phyloP scores from a whole-genome alignment of 2,329 filamentous ascomycete genomes.

The Ilyonectria mors-panacis region DNA sequence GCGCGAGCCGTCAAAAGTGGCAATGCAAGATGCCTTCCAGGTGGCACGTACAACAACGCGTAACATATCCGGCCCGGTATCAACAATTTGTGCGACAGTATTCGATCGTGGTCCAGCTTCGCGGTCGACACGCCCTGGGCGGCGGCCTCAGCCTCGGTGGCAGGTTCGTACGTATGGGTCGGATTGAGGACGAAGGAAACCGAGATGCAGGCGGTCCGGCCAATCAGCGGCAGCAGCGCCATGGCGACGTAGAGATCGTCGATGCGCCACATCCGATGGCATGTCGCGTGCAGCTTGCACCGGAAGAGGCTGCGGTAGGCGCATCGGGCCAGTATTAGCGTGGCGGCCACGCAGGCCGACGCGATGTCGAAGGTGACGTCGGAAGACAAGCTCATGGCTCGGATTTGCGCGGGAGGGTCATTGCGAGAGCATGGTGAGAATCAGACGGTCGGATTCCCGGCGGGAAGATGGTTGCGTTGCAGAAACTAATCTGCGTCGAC shows the following conservation, averaged over 20 bases:
- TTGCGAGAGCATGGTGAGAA: slow-evolving; percentile 8
- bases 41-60: slow-evolving; percentile 47
- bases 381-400: slow-evolving; percentile 42
- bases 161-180: slow-evolving; percentile 41
- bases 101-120: slow-evolving; percentile 38
- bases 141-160: slow-evolving; percentile 40
- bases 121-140: slow-evolving; percentile 30
- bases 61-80: slow-evolving; percentile 50
- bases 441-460: not conserved
- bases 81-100: slow-evolving; percentile 47
- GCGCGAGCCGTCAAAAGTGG: not conserved
- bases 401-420: slow-evolving; percentile 12
- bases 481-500: not conserved
- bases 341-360: slow-evolving; percentile 47
- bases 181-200: slow-evolving; percentile 48
- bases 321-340: slow-evolving; percentile 49
- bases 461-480: not conserved
- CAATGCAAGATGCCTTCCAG: not conserved
- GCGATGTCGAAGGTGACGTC: slow-evolving; percentile 47
- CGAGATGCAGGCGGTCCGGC: slow-evolving; percentile 45
- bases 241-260: slow-evolving; percentile 53
- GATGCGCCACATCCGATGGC: slow-evolving; percentile 51
- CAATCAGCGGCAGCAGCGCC: slow-evolving; percentile 49
- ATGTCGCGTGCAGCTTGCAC: slow-evolving; percentile 46
- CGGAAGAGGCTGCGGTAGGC: slow-evolving; percentile 47